Percentiles rank a stretch among this genome's conserved stretches.
phyloP scores from a whole-genome alignment of 371 early-diverging fungal species.

The Mucor racemosus region DNA sequence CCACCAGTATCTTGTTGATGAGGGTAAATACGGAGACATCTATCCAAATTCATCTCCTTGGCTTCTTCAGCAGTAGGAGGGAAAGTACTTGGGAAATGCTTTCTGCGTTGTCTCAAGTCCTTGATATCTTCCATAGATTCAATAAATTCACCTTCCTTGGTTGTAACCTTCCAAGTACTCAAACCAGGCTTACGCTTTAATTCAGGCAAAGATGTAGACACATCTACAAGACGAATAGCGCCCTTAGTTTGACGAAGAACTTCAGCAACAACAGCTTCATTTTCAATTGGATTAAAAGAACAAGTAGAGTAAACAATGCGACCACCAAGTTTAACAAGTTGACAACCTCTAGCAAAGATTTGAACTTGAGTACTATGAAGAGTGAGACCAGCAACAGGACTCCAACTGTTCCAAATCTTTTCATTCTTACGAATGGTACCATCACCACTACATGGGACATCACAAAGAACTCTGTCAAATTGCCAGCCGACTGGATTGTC shows the following conservation, averaged over 20 bases:
- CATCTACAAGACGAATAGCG: slow-evolving; percentile 83
- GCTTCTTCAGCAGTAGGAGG: slow-evolving; percentile 70
- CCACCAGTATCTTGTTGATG: slow-evolving; percentile 98
- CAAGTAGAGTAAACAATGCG: slow-evolving; percentile 99
- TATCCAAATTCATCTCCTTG: slow-evolving; percentile 27
- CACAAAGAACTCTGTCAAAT: slow-evolving; percentile 97
- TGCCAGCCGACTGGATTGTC: slow-evolving; percentile 42
- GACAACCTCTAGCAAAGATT: slow-evolving; percentile 89
- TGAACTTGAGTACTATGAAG: slow-evolving; percentile 89
- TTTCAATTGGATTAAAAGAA: slow-evolving; percentile 97
- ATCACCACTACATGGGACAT: slow-evolving; percentile 99
- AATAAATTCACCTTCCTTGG: slow-evolving; percentile 61
- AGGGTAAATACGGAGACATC: slow-evolving; percentile 91
- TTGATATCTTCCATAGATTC: slow-evolving; percentile 63
- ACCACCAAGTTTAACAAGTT: slow-evolving; percentile 92
- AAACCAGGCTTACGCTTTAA: slow-evolving; percentile 85
- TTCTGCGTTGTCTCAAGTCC: slow-evolving; percentile 46
- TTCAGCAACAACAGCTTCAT: slow-evolving; percentile 95
- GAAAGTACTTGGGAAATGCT: slow-evolving; percentile 69
- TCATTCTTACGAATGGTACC: slow-evolving; percentile 98
- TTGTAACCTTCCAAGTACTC: slow-evolving; percentile 86
- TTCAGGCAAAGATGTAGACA: slow-evolving; percentile 71
- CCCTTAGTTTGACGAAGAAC: slow-evolving; percentile 70
- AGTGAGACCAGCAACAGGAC: slow-evolving; percentile 69
- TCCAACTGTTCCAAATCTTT: slow-evolving; percentile 91